phyloP scores from a whole-genome alignment of 2,329 filamentous ascomycete genomes.

The Coccinonectria pachysandricola region DNA sequence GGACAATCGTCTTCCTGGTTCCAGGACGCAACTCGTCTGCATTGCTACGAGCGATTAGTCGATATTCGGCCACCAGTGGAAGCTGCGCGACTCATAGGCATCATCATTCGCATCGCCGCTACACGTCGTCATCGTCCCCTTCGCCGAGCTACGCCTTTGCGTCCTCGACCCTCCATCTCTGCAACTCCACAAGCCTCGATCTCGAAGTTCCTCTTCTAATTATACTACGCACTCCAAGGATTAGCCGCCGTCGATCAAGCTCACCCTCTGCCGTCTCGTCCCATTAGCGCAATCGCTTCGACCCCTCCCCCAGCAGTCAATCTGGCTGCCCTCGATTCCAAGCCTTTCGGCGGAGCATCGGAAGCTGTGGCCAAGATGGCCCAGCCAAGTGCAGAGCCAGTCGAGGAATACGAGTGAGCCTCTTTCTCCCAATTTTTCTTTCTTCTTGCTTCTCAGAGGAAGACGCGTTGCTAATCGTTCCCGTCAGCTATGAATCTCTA shows the following conservation, averaged over 20 bases:
- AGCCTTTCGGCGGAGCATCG: conserved; percentile 51
- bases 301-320: conserved; percentile 32
- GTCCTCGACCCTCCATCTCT: background rate
- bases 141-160: too few species aligned
- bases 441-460: background rate
- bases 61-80: too few species aligned
- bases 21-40: too few species aligned
- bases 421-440: background rate
- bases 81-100: too few species aligned
- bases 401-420: conserved; percentile 54
- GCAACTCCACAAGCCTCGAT: background rate
- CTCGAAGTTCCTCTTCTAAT: background rate
- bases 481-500: conserved; percentile 71
- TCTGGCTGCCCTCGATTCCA: conserved; percentile 52
- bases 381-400: conserved; percentile 54
- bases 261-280: conserved; percentile 5
- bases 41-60: too few species aligned
- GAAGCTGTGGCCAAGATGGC: conserved; percentile 60
- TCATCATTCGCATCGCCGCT: too few species aligned
- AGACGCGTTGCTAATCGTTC: conserved; percentile 3
- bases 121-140: too few species aligned
- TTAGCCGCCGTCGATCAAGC: conserved; percentile 4
- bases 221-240: conserved; percentile 1
- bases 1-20: too few species aligned
- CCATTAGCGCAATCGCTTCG: conserved; percentile 10